Evolutionary conservation across 768 basidiomycete genomes (phyloP), one percentile per base, ranked within the genome.

Genomic region (Amylocystis lapponica): DNA sequence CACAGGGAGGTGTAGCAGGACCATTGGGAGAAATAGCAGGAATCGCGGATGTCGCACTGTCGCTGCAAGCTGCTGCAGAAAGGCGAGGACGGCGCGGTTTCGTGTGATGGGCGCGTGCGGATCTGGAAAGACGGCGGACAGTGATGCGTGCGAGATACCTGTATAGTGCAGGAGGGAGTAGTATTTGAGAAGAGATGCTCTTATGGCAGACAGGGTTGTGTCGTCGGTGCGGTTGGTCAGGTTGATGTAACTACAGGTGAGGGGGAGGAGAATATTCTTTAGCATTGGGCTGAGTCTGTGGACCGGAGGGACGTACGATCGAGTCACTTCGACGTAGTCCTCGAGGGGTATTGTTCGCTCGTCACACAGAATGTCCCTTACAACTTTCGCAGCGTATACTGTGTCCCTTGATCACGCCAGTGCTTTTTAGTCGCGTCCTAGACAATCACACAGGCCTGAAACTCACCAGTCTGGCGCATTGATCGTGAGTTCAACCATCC

Each of bases 381-480:
- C 90, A 80, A 93, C 95, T 41, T 84, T 78, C 3, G 90, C 90
- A 20, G 78, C 80, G 60, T 86, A 86, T 4, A 94, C 70, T 0
- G 88, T 86, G 47, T 95, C 86, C 93, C 91, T 94, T 22, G 23
- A 17, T 14, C 16, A 27, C 31, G n/a, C n/a, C n/a, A n/a, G n/a
- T n/a, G n/a, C n/a, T n/a, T n/a, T n/a, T n/a, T n/a, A n/a, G n/a
- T n/a, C n/a, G n/a, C n/a, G n/a, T n/a, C n/a, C n/a, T n/a, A n/a
- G n/a, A n/a, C n/a, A n/a, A n/a, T n/a, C n/a, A n/a, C 17, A 37
- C 39, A 16, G 11, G n/a, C 13, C 14, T 2, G 3, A 3, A 7
- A 68, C 74, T 45, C 71, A 92, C 94, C 95, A 99, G 62, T 96
- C 87, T 21, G 86, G 82, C 7, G 91, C 88, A 57, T 98, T 98